Evolutionary conservation across 176 grass and related monocot species (phyloP).

Genomic region (maize (Zea mays)): DNA sequence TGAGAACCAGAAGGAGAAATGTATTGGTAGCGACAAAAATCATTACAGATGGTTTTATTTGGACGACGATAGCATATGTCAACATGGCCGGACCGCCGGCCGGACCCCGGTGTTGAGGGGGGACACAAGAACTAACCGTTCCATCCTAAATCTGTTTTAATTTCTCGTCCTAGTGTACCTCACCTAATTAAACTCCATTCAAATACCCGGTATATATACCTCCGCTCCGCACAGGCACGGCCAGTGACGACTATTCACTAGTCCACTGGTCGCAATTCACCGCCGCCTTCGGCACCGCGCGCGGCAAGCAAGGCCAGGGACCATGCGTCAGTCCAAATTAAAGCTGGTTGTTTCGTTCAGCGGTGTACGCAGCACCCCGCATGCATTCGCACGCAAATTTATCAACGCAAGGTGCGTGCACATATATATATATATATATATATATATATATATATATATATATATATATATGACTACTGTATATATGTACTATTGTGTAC

Average conservation of each 20-base stretch:
- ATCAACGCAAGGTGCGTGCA: neutral
- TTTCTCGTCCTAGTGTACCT: neutral
- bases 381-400: neutral
- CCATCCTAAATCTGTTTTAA: neutral
- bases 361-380: neutral
- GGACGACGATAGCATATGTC: neutral
- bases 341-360: neutral
- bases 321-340: neutral
- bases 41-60: no score
- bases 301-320: neutral
- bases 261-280: neutral
- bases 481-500: neutral
- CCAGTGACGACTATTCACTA: neutral
- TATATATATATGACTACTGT: no score
- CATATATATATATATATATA: no score
- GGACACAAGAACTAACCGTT: neutral
- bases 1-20: no score
- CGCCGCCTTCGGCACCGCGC: neutral
- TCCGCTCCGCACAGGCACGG: neutral
- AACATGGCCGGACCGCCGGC: neutral
- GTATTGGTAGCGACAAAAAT: no score
- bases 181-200: slow-evolving; percentile 12
- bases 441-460: no score
- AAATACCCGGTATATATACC: neutral
- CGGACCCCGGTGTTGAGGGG: neutral